Evolutionary conservation across 2,329 filamentous ascomycete genomes (phyloP).

Genomic region (Calonectria montana): DNA sequence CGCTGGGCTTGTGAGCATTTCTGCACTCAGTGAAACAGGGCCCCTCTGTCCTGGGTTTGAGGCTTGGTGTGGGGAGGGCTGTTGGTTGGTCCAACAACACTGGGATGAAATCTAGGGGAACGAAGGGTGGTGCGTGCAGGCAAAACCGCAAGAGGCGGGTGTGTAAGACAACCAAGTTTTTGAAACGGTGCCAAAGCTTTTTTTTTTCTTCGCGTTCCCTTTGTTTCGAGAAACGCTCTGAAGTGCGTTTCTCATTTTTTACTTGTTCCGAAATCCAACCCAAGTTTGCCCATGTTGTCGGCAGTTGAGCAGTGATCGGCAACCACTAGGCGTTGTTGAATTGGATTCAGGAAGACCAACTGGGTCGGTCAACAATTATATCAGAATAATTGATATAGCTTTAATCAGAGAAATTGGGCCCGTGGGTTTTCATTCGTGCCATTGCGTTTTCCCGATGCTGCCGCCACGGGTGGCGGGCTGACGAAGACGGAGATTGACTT

Average conservation of each 20-base stretch:
- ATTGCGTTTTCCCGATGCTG: neutral
- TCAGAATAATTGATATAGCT: neutral
- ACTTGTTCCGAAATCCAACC: constrained; percentile 26
- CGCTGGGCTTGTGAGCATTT: constrained; percentile 27
- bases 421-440: neutral
- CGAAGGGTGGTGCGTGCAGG: neutral
- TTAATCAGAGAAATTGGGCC: neutral
- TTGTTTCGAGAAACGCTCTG: constrained; percentile 31
- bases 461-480: neutral
- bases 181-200: constrained; percentile 17
- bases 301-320: neutral
- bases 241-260: constrained; percentile 23
- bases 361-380: neutral
- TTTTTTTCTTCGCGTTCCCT: neutral
- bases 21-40: constrained; percentile 41
- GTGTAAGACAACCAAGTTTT: neutral
- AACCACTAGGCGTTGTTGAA: neutral
- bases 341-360: neutral
- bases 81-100: constrained; percentile 33
- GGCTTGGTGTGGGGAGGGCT: constrained; percentile 18
- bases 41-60: constrained; percentile 34
- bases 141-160: neutral
- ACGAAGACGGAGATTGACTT: constrained; percentile 8
- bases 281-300: neutral
- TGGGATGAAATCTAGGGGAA: constrained; percentile 7